Evolutionary conservation across 257 asterid species (phyloP).

Genomic region (Scutellaria minor): DNA sequence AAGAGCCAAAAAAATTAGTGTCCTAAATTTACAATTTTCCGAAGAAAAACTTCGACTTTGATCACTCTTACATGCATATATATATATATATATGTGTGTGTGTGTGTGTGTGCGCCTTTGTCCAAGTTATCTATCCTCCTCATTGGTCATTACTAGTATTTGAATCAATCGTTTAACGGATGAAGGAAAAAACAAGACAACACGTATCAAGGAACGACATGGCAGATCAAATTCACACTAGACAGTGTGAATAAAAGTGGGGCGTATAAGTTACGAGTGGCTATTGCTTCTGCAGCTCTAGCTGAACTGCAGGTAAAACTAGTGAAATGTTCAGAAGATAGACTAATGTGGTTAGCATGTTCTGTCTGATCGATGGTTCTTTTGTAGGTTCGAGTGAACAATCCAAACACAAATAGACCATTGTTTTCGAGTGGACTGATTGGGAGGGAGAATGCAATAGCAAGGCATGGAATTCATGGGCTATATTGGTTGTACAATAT

Average conservation of each 20-base stretch:
- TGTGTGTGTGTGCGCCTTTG: too few species aligned
- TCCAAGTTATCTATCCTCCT: neutral
- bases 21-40: too few species aligned
- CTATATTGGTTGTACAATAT: conserved; percentile 63
- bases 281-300: conserved; percentile 68
- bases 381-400: conserved; percentile 72
- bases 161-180: neutral
- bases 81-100: too few species aligned
- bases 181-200: conserved; percentile 64
- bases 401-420: conserved; percentile 51
- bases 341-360: neutral
- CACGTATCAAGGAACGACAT: conserved; percentile 62
- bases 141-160: neutral
- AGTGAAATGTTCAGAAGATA: neutral
- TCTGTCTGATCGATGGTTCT: neutral
- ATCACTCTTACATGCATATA: neutral
- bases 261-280: conserved; percentile 62
- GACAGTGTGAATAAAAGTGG: conserved; percentile 47
- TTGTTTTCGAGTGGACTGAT: conserved; percentile 68
- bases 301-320: conserved; percentile 69
- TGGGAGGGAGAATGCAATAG: conserved; percentile 81
- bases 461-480: conserved; percentile 81
- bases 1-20: too few species aligned
- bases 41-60: too few species aligned
- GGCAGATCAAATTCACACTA: conserved; percentile 69